Conservation (phyloP, 768 basidiomycete genomes). For the Boletus sp. region DNA sequence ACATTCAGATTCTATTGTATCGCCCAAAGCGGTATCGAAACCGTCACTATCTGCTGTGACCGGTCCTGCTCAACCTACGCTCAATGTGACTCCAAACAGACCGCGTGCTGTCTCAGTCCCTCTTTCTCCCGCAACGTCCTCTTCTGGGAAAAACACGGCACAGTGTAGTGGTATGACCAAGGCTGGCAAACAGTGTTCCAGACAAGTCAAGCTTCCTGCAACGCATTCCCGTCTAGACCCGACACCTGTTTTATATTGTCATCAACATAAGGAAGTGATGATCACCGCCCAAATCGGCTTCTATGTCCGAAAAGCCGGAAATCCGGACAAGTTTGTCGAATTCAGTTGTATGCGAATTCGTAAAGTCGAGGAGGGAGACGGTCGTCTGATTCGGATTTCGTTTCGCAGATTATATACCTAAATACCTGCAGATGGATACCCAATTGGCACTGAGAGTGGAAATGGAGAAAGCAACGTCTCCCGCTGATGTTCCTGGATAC, state of each 20-base stretch:
- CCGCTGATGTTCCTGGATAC: slow-evolving; percentile 65
- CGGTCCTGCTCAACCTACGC: slow-evolving; percentile 10
- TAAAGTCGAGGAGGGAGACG: not conserved
- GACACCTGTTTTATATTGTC: slow-evolving; percentile 49
- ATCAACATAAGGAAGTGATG: slow-evolving; percentile 60
- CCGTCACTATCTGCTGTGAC: slow-evolving; percentile 4
- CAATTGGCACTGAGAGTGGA: slow-evolving; percentile 52
- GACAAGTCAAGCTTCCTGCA: slow-evolving; percentile 49
- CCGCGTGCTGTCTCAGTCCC: slow-evolving; percentile 22
- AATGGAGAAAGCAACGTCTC: slow-evolving; percentile 54
- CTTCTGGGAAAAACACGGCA: slow-evolving; percentile 14
- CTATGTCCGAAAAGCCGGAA: slow-evolving; percentile 47
- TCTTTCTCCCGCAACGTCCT: slow-evolving; percentile 17
- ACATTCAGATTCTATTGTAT: slow-evolving; percentile 31
- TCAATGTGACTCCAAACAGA: slow-evolving; percentile 14
- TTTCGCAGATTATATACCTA: slow-evolving; percentile 63
- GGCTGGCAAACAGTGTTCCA: slow-evolving; percentile 58
- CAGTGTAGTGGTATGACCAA: slow-evolving; percentile 71
- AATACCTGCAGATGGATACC: slow-evolving; percentile 60
- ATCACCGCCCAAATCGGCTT: slow-evolving; percentile 50
- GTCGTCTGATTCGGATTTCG: slow-evolving; percentile 4
- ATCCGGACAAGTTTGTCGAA: slow-evolving; percentile 45
- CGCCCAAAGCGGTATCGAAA: slow-evolving; percentile 2
- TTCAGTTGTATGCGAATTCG: slow-evolving; percentile 49
- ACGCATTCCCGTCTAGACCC: slow-evolving; percentile 27